A percentile compares a stretch with the other conserved stretches of the same genome.
Conservation (phyloP, 2,329 filamentous ascomycete species). For the Pleurostoma richardsiae region DNA sequence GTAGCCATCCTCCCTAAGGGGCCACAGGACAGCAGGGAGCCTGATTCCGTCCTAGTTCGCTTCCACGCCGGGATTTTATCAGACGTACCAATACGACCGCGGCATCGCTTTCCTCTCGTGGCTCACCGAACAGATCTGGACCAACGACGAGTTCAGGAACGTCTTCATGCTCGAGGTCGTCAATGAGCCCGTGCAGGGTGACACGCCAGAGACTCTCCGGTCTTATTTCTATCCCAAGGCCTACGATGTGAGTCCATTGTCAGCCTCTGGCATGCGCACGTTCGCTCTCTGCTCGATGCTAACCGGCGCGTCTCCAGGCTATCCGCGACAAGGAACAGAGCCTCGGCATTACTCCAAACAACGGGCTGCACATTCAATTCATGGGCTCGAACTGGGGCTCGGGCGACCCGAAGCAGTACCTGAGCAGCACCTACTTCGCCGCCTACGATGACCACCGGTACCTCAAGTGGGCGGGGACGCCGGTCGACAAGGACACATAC, state of each 20-base stretch:
- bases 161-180: constrained; percentile 55
- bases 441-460: constrained; percentile 57
- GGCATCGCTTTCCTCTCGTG: constrained; percentile 50
- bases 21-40: neutral
- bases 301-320: constrained; percentile 14
- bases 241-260: constrained; percentile 7
- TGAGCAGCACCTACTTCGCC: constrained; percentile 35
- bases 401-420: constrained; percentile 42
- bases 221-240: constrained; percentile 43
- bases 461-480: constrained; percentile 42
- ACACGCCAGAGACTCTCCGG: constrained; percentile 25
- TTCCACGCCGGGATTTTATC: constrained; percentile 45
- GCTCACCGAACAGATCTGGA: constrained; percentile 48
- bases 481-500: constrained; percentile 40
- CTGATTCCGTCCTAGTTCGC: constrained; percentile 10
- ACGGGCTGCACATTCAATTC: constrained; percentile 46
- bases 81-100: constrained; percentile 50
- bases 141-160: constrained; percentile 39
- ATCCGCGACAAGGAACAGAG: constrained; percentile 44
- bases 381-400: constrained; percentile 50
- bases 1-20: neutral
- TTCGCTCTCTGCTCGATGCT: neutral
- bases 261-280: no score
- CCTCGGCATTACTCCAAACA: constrained; percentile 32
- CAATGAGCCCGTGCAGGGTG: constrained; percentile 47